These are phyloP conservation scores for Phyllosticta citribraziliensis DNA, from an alignment of 2,329 filamentous ascomycete species.

Conservation along the genomic window DNA sequence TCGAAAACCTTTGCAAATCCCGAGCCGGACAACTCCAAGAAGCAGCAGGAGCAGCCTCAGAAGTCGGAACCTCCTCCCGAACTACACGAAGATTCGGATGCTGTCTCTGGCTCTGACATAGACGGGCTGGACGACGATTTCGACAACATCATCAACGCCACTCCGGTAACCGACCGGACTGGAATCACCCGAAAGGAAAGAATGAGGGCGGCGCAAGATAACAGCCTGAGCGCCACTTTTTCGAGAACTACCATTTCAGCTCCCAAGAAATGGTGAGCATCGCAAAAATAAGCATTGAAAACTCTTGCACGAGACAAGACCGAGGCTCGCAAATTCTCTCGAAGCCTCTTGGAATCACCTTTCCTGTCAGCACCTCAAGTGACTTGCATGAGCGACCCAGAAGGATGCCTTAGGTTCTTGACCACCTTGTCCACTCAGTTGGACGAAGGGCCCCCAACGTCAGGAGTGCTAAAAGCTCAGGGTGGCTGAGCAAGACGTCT, in stretches of 20 bases:
- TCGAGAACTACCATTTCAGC: background rate
- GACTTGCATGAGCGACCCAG: background rate
- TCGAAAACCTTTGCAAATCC: constrained; percentile 78
- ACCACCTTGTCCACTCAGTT: no score
- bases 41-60: constrained; percentile 51
- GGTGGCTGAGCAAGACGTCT: no score
- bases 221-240: constrained; percentile 22
- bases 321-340: background rate
- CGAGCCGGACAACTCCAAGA: constrained; percentile 36
- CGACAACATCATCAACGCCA: constrained; percentile 86
- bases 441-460: no score
- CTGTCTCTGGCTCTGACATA: constrained; percentile 59
- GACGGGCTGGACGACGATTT: constrained; percentile 67
- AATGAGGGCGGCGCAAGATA: constrained; percentile 27
- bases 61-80: constrained; percentile 34
- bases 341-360: background rate
- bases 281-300: background rate
- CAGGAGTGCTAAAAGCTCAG: no score
- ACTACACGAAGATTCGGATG: constrained; percentile 50
- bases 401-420: no score
- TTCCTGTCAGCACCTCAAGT: background rate
- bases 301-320: background rate
- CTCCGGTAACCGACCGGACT: constrained; percentile 76
- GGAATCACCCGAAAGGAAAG: constrained; percentile 58
- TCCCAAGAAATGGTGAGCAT: constrained; percentile 8